Evolutionary conservation across 345 rosid species (phyloP).

Genomic region (Moricandia arvensis): DNA sequence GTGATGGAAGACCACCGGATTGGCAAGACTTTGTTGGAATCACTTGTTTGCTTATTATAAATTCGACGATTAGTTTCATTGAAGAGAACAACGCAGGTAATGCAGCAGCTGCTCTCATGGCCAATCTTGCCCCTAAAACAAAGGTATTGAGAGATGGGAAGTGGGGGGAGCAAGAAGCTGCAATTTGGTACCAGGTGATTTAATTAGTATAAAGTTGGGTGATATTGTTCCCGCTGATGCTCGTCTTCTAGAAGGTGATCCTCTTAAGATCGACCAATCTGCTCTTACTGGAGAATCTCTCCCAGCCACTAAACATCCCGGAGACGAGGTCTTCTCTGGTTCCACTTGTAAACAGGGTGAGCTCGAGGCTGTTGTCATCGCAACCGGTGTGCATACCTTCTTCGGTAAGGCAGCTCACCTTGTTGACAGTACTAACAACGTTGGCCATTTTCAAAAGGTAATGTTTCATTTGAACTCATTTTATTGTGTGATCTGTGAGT

Average conservation of each 20-base stretch:
- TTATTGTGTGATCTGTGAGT: too few relatives aligned
- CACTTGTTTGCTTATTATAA: conserved; percentile 61
- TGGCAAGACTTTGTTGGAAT: conserved; percentile 97
- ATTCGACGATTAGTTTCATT: conserved; percentile 89
- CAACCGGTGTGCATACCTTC: conserved; percentile 92
- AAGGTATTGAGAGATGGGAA: conserved; percentile 80
- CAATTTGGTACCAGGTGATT: conserved; percentile 84
- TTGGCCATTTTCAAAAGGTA: conserved; percentile 95
- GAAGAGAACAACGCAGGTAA: conserved; percentile 97
- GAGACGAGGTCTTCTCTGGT: conserved; percentile 77
- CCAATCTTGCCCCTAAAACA: conserved; percentile 87
- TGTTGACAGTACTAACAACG: conserved; percentile 84
- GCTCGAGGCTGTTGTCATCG: conserved; percentile 86
- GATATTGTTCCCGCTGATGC: conserved; percentile 93
- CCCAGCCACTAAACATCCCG: conserved; percentile 71
- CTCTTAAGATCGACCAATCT: conserved; percentile 90
- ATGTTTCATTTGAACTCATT: background rate
- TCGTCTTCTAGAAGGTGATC: conserved; percentile 90
- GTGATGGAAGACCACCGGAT: conserved; percentile 88
- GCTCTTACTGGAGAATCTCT: conserved; percentile 93
- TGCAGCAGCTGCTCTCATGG: conserved; percentile 97
- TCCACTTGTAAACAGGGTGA: conserved; percentile 97
- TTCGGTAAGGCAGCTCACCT: conserved; percentile 97
- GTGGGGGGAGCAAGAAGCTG: conserved; percentile 83
- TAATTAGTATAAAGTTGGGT: conserved; percentile 85